These are phyloP conservation scores for Omphalotus guepiniiformis DNA, from an alignment of 768 basidiomycete species.

Conservation along the genomic window DNA sequence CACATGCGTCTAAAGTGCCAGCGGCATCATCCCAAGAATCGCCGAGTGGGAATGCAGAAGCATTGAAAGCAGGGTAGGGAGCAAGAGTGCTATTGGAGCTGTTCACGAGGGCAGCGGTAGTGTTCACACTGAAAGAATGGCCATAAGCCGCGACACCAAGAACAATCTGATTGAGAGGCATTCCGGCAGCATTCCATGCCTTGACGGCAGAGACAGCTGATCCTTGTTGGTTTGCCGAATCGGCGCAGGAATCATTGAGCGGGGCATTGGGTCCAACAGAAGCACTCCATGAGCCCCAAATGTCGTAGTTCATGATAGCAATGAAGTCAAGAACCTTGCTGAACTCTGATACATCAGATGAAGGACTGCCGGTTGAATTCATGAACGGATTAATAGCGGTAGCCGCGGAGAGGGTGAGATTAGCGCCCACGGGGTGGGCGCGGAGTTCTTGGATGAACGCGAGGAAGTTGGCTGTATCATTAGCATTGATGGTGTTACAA, in stretches of 20 bases:
- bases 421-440: conserved; percentile 42
- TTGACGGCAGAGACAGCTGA: conserved; percentile 73
- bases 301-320: conserved; percentile 67
- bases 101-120: conserved; percentile 37
- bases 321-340: conserved; percentile 58
- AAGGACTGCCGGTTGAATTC: conserved; percentile 47
- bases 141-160: conserved; percentile 84
- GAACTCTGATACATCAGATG: conserved; percentile 66
- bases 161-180: conserved; percentile 64
- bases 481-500: conserved; percentile 59
- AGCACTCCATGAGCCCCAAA: conserved; percentile 59
- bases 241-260: conserved; percentile 73
- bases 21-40: conserved; percentile 60
- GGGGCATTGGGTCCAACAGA: conserved; percentile 85
- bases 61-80: conserved; percentile 52
- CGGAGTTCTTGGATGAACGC: conserved; percentile 74
- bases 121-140: conserved; percentile 63
- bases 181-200: conserved; percentile 71
- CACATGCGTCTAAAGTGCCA: conserved; percentile 52
- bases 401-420: conserved; percentile 55
- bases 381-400: conserved; percentile 37
- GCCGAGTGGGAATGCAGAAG: conserved; percentile 44
- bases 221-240: conserved; percentile 54
- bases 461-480: conserved; percentile 77
- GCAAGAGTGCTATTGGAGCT: conserved; percentile 35